Evolutionary conservation across 2,329 filamentous ascomycete genomes (phyloP), one percentile per base, ranked within the genome.

Genomic region (Didymella glomerata): DNA sequence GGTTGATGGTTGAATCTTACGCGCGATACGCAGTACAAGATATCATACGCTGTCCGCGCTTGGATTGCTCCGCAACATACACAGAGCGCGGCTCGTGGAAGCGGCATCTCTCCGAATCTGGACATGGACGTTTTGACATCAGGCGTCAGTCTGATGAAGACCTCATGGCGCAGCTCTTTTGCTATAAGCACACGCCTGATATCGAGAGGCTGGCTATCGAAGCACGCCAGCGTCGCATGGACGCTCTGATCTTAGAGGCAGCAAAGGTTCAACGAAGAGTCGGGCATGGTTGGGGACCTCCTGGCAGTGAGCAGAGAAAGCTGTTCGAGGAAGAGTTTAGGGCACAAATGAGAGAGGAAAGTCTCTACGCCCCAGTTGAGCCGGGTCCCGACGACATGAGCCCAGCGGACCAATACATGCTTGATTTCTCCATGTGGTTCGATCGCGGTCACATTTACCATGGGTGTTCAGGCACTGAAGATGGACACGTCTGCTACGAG

Each of bases 1-100:
- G 53, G 57, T 34, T 60, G 48, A 60, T 28, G 45, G 38, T 53
- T 4, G 57, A 60, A 30, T 48, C 57, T 14, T 60, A 60, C 25
- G 52, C 38, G 27, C 42, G 57, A 3, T 60, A 60, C 40, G 52
- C 57, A 18, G 14, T 49, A 16, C 16, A 56, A 9, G 52, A 38
- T 14, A 24, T 28, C 4, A 60, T 56, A n/a, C 57, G 28, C 27
- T 60, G 57, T 34, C 57, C 57, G n/a, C 38, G 20, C 18, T 36
- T 46, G 30, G 52, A 60, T 20, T 60, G 57, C 40, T n/a, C 32
- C 36, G 50, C 30, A 1, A 47, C 45, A 7, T 59, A 46, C 20
- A 38, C 24, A 18, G 42, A 28, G 18, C n/a, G 25, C 13, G 25
- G 16, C 42, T 27, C 25, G n/a, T 54, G 51, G 51, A 44, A 40